phyloP scores from a whole-genome alignment of 78 protist genomes.

The Dictyostelium discoideum region DNA sequence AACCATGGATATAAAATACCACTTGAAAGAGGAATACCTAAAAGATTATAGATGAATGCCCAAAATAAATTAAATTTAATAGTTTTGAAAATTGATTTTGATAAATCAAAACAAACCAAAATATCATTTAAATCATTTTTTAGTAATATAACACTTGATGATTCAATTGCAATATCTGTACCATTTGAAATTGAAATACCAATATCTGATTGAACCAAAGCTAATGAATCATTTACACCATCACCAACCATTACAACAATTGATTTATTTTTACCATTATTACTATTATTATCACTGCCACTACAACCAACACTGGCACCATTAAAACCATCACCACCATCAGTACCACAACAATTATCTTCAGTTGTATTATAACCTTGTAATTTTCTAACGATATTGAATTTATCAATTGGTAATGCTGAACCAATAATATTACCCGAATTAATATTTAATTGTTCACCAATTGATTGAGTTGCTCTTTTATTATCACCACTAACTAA shows the following conservation, averaged over 20 bases:
- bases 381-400: not conserved
- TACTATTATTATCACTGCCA: not conserved
- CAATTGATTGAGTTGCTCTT: slow-evolving; percentile 63
- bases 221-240: slow-evolving; percentile 97
- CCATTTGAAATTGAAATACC: slow-evolving; percentile 93
- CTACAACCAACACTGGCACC: not conserved
- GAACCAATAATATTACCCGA: not conserved
- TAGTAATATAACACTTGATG: slow-evolving; percentile 88
- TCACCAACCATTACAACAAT: slow-evolving; percentile 97
- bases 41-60: slow-evolving; percentile 93
- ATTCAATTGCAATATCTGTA: slow-evolving; percentile 91
- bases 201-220: slow-evolving; percentile 87
- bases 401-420: slow-evolving; percentile 41
- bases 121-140: slow-evolving; percentile 81
- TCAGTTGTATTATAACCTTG: not conserved
- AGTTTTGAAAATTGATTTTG: slow-evolving; percentile 56
- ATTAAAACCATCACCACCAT: not conserved
- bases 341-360: not conserved
- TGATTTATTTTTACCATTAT: not conserved
- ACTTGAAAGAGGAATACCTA: slow-evolving; percentile 92
- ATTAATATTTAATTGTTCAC: slow-evolving; percentile 19
- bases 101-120: slow-evolving; percentile 79
- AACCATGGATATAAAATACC: slow-evolving; percentile 89
- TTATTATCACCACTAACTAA: slow-evolving; percentile 91
- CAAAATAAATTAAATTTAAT: slow-evolving; percentile 91